Conservation (phyloP, 108 stramenopile species). For the Discostella pseudostelligera region DNA sequence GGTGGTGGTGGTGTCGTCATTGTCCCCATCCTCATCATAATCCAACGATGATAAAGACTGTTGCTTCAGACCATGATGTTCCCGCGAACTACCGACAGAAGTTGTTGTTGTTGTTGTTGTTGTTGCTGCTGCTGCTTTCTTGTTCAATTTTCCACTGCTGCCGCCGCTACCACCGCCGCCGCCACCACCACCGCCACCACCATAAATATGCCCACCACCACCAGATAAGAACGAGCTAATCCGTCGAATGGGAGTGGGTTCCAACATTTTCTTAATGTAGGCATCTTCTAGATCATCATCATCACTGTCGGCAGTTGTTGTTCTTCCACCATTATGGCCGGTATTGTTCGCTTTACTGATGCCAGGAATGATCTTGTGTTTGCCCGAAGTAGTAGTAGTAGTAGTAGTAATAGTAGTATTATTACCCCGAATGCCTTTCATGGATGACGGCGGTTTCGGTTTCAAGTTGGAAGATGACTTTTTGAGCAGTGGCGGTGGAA, state of each 20-base stretch:
- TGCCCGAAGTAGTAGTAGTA: too few species aligned
- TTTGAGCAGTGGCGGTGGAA: background rate
- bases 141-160: too few species aligned
- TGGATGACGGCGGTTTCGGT: background rate
- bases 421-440: too few species aligned
- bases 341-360: conserved; percentile 1
- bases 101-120: too few species aligned
- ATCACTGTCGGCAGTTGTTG: background rate
- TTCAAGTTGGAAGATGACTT: conserved; percentile 2
- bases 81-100: background rate
- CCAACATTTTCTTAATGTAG: conserved; percentile 23
- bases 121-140: too few species aligned
- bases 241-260: conserved; percentile 14
- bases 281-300: conserved; percentile 22
- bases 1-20: too few species aligned
- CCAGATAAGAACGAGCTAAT: conserved; percentile 26
- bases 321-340: background rate
- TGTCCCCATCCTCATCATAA: too few species aligned
- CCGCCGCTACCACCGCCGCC: too few species aligned
- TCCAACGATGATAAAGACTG: too few species aligned
- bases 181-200: too few species aligned
- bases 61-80: background rate
- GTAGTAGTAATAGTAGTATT: too few species aligned
- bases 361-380: too few species aligned
- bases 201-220: background rate